Evolutionary conservation across 1,284 basidiomycete species (phyloP), one percentile per base, ranked within the genome.

Genomic region (Flammula alnicola): DNA sequence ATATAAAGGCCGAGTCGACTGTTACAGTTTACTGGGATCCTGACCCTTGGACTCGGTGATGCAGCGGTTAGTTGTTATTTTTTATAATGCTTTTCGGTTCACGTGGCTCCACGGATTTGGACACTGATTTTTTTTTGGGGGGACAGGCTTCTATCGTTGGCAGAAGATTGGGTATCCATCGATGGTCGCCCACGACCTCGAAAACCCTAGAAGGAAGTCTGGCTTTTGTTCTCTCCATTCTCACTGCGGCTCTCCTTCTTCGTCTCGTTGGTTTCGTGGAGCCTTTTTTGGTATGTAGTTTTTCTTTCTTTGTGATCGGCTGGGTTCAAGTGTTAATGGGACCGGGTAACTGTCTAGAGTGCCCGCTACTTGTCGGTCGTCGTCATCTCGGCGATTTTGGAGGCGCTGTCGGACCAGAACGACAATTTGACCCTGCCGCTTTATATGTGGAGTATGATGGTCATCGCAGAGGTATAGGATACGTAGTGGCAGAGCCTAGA

Each of bases 121-220:
- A 19, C 42, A 20, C 30, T 47, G 17, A 49, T 35, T 11, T 37
- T 23, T 29, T 29, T 39, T 47, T 39, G 25, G 16, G 22, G n/a
- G 47, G 23, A 30, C 54, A 92, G 88, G 94, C 97, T 12, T 97
- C 94, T 9, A 87, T 99, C 51, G 82, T 97, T 29, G 97, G 97
- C 12, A 88, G 93, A 61, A 79, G 87, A 31, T 66, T 93, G 23
- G 97, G 96, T 1, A 77, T 77, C 16, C 73, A 86, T 57, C 80
- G 85, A 50, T 99, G 96, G 96, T 92, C 91, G 1, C 75, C 84
- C 3, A 85, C 81, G 20, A 88, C 86, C 8, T 77, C 82, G 20
- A 99, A 99, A 73, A 98, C 96, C 8, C 70, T 98, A 30, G 95
- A 98, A 72, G 96, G 96, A 5, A 93, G 89, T 52, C 64, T 83